Percentiles rank a stretch among this genome's conserved stretches.
Conservation (phyloP, 257 asterid species). For the Orobanche coerulescens region DNA sequence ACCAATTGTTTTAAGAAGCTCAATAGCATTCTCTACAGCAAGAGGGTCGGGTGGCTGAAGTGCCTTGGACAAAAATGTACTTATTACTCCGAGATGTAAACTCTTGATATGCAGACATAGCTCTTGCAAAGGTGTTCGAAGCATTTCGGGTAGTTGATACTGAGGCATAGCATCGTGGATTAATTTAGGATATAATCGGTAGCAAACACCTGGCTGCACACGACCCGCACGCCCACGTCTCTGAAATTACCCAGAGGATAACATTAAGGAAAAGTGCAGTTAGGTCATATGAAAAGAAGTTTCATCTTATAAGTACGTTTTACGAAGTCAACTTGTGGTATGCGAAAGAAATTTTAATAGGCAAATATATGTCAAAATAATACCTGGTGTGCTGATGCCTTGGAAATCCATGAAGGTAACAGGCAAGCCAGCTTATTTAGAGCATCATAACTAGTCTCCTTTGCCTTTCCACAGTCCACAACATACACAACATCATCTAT, state of each 20-base stretch:
- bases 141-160: conserved; percentile 95
- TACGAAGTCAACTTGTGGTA: neutral
- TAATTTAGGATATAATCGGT: conserved; percentile 73
- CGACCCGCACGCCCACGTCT: conserved; percentile 99
- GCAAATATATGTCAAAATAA: neutral
- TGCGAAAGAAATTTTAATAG: neutral
- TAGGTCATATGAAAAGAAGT: neutral
- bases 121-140: conserved; percentile 97
- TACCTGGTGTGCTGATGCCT: conserved; percentile 99
- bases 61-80: conserved; percentile 77
- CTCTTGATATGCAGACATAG: conserved; percentile 88
- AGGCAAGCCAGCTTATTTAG: conserved; percentile 92
- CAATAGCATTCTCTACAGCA: conserved; percentile 86
- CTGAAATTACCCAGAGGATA: conserved; percentile 35
- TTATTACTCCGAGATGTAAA: conserved; percentile 67
- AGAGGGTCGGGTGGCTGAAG: conserved; percentile 93
- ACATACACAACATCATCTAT: conserved; percentile 95
- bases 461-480: conserved; percentile 94
- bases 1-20: conserved; percentile 91
- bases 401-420: conserved; percentile 96
- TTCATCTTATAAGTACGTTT: neutral
- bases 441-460: conserved; percentile 97
- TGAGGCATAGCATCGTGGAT: conserved; percentile 82
- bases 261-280: neutral
- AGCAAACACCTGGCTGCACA: conserved; percentile 95